Evolutionary conservation across 352 stramenopile genomes (phyloP), one percentile per base, ranked within the genome.

Genomic region (Phytophthora citrophthora): DNA sequence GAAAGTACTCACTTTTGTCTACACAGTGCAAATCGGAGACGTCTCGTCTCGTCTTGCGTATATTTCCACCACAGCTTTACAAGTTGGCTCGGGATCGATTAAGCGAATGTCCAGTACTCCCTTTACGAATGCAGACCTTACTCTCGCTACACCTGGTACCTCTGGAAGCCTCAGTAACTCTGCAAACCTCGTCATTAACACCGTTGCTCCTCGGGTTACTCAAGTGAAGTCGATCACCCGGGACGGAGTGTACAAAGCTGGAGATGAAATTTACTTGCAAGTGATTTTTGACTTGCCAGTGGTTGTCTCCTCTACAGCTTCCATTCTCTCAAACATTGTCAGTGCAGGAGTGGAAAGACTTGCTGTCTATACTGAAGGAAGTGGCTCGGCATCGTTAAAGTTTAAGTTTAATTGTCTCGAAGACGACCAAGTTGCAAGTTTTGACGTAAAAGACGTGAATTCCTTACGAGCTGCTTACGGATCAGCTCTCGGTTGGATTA

Each of bases 21-120:
- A 93, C 44, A 48, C 41, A 0, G 74, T 93, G 13, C 79, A 92
- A 61, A 61, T 74, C 2, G 83, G 82, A 11, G 86, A 94, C 27
- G 40, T 57, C 3, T 78, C 83, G 1, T 7, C 59, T 13, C 54
- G 78, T 44, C 54, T 94, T n/a, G 78, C 68, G 18, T 92, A 90
- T 41, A 23, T 64, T 4, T 82, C 72, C 7, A 81, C 74, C 4
- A 64, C 69, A 2, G 72, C 86, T 29, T 40, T 94, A 16, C 66
- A 75, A 20, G 56, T 88, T 8, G 83, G 80, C 9, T 74, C 69
- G 1, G 80, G 83, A 1, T 80, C 79, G 0, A 88, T 93, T 32
- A 88, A 86, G 43, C 63, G 79, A 10, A 41, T 78, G 5, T 84
- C 81, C 0, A 87, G 76, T 2, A 78, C 64, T 0, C 77, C 83